phyloP scores from a whole-genome alignment of 2,329 filamentous ascomycete species.

The Claviceps pusilla region DNA sequence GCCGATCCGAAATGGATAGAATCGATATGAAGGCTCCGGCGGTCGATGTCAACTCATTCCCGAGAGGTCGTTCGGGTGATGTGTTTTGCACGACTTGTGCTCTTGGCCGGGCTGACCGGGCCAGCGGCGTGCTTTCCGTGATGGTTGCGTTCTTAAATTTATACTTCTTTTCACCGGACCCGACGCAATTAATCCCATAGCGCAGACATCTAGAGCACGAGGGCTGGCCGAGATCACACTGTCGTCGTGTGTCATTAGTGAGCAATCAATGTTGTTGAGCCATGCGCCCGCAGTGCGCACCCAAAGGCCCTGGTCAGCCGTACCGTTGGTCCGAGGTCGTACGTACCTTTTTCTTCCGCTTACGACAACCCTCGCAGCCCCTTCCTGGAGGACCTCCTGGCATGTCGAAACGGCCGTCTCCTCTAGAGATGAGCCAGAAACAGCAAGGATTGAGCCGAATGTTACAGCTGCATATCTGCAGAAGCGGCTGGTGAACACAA shows the following conservation, averaged over 20 bases:
- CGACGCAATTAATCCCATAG: slow-evolving; percentile 3
- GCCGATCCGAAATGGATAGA: slow-evolving; percentile 25
- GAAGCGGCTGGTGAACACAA: not conserved
- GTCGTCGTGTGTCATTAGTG: not conserved
- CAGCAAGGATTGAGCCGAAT: not conserved
- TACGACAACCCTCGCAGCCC: slow-evolving; percentile 4
- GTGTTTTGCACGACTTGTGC: not conserved
- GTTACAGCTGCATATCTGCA: slow-evolving; percentile 1
- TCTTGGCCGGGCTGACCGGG: not conserved
- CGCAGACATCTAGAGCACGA: slow-evolving; percentile 4
- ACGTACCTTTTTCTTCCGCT: slow-evolving; percentile 6
- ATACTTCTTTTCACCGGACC: slow-evolving; percentile 3
- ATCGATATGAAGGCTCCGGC: slow-evolving; percentile 14
- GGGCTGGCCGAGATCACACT: slow-evolving; percentile 4
- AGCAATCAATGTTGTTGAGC: not conserved
- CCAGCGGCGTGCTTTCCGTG: not conserved
- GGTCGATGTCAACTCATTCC: not conserved
- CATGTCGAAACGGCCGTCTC: not conserved
- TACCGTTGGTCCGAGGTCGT: not conserved
- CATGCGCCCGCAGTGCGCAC: not conserved
- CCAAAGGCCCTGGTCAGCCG: not conserved
- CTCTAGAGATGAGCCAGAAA: not conserved
- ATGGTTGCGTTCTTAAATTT: slow-evolving; percentile 4
- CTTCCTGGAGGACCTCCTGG: not conserved
- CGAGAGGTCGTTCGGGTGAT: slow-evolving; percentile 1